Conservation (phyloP, 257 asterid species). For the Plantago ovata region DNA sequence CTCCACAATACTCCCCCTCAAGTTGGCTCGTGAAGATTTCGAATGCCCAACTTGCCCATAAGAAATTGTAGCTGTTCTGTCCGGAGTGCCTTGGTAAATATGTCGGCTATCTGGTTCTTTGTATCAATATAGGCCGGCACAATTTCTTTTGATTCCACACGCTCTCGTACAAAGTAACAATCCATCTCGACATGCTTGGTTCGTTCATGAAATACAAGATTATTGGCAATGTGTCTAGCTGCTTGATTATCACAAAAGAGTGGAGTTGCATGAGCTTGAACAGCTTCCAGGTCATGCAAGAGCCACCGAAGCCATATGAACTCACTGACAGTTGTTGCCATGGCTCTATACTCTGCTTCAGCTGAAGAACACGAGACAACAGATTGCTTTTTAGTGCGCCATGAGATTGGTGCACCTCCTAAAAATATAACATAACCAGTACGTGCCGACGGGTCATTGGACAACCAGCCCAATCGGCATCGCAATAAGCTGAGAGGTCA, state of each 20-base stretch:
- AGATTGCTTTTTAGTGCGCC: no score
- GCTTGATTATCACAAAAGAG: conserved; percentile 2
- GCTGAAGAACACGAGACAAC: conserved; percentile 5
- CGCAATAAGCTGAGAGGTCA: not conserved
- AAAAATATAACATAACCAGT: not conserved
- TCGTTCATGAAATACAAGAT: not conserved
- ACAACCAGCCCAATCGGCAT: conserved; percentile 8
- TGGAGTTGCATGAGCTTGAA: not conserved
- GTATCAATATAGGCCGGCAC: no score
- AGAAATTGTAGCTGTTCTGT: no score
- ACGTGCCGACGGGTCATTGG: not conserved
- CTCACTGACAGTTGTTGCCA: not conserved
- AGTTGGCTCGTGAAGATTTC: no score
- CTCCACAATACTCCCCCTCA: no score
- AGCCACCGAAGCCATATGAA: not conserved
- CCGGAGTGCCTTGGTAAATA: no score
- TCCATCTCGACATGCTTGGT: not conserved
- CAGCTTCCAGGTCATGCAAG: not conserved
- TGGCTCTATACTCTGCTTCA: not conserved
- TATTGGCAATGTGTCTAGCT: not conserved
- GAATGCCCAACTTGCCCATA: no score
- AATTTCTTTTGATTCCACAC: no score
- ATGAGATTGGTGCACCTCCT: not conserved
- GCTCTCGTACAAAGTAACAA: not conserved
- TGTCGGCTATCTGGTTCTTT: no score